Evolutionary conservation across 139 green algal species (phyloP).

Genomic region (Chlamydomonas schloesseri): DNA sequence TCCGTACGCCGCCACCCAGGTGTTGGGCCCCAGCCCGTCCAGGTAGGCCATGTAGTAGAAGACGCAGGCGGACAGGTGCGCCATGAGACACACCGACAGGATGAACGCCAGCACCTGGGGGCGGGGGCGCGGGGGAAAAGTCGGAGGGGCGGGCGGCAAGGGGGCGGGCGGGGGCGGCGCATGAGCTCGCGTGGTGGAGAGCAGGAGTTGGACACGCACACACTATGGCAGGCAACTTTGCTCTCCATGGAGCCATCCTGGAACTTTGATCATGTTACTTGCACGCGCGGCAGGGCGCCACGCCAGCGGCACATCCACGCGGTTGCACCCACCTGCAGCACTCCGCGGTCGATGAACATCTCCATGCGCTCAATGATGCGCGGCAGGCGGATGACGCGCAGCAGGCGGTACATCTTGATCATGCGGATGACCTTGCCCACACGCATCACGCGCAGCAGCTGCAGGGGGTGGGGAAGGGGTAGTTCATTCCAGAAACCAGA

Average conservation of each 20-base stretch:
- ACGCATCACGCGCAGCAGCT: conserved; percentile 57
- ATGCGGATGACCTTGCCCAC: conserved; percentile 58
- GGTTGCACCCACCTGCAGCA: conserved; percentile 52
- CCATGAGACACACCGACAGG: conserved; percentile 46
- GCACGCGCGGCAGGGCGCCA: too few relatives aligned
- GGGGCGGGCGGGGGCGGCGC: not conserved
- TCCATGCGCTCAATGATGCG: conserved; percentile 53
- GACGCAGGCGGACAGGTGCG: conserved; percentile 61
- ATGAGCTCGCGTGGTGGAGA: not conserved
- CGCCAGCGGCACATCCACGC: too few relatives aligned
- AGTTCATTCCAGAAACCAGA: too few relatives aligned
- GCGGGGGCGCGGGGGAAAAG: not conserved
- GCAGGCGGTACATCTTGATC: conserved; percentile 53
- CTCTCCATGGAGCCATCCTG: too few relatives aligned
- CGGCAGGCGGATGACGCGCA: conserved; percentile 48
- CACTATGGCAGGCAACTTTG: too few relatives aligned
- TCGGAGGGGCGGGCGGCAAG: not conserved
- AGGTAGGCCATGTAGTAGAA: conserved; percentile 64
- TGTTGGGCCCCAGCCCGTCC: conserved; percentile 34
- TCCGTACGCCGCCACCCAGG: conserved; percentile 52
- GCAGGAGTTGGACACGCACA: too few relatives aligned
- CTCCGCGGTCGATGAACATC: conserved; percentile 45
- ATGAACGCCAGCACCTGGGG: conserved; percentile 43
- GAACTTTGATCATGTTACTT: too few relatives aligned
- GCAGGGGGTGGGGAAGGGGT: not conserved